Evolutionary conservation across 169 alveolate genomes (phyloP), one percentile per base, ranked within the genome.

Genomic region (Cryptosporidium muris): DNA sequence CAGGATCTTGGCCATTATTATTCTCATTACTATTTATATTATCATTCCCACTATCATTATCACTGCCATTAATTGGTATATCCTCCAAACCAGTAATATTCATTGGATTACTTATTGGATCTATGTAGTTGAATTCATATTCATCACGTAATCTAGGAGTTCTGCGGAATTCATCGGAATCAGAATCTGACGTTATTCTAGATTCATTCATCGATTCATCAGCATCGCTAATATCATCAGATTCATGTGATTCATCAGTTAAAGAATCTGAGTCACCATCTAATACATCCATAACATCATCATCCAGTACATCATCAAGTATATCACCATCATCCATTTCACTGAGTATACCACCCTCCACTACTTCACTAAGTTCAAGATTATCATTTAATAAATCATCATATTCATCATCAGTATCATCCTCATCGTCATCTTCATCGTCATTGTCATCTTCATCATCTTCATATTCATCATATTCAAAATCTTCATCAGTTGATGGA

Each of bases 121-220:
- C 54, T 43, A 74, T 74, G 37, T 74, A 74, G 58, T 74, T 74
- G 48, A 74, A 74, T 43, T 74, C 85, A 7, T 74, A 74, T 34
- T 74, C 85, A 47, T 74, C 85, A 45, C 85, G 54, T 3, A 74
- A 40, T 43, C 85, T 74, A 5, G 85, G 85, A 1, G 85, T 74
- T 74, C 85, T 74, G 16, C 85, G 54, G n/a, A 74, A 63, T 40
- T 74, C 85, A 36, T 74, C 85, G 14, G 47, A 45, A 25, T 74
- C 85, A 7, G 85, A 74, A 11, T 74, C 85, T 42, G 85, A 74
- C 12, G 85, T 58, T 7, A 74, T 12, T 5, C 54, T 51, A 2
- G 68, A 60, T 8, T n/a, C 85, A 47, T 47, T 42, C 4, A 58
- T 68, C 1, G 85, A 74, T 4, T 47, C 68, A 36, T 74, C 48